Base-by-base conservation (phyloP, 306 rosid genomes). In the Oxytropis ochrocephala region DNA sequence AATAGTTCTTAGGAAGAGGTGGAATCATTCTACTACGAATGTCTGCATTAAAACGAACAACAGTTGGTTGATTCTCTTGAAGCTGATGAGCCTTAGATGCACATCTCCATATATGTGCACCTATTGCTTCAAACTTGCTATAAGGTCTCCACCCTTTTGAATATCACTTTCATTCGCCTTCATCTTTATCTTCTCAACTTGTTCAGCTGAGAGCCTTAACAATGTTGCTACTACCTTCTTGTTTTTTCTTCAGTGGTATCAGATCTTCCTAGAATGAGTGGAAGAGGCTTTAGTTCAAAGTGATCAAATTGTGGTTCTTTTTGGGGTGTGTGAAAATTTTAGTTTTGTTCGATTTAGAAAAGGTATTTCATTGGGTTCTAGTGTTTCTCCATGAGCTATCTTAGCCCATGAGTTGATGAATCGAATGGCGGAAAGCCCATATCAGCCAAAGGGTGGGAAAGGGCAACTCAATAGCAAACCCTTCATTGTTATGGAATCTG, bases 401-500 rank as follows among this genome's bases (percentile, higher is more conserved):
- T 60, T 76, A 0, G 71, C 80, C 76, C 80, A 76, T 8, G 42
- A 50, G 58, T 42, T 69, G 7, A 76, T n/a, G 16, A 76, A 69
- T 0, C 1, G 11, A 13, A 5, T 0, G 6, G 3, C 2, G 3
- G 12, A 29, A 3, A 1, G 0, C 0, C 77, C 82, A 50, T 78
- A n/a, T n/a, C 78, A 3, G 4, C 1, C 29, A 78, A 2, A 19
- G 11, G 4, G 11, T 78, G 78, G 2, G 24, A 66, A 0, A 41
- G 1, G 58, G n/a, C n/a, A n/a, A n/a, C n/a, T n/a, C n/a, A n/a
- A n/a, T n/a, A n/a, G n/a, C n/a, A n/a, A n/a, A n/a, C n/a, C n/a
- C n/a, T n/a, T n/a, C n/a, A n/a, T n/a, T n/a, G n/a, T n/a, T n/a
- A n/a, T n/a, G n/a, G n/a, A n/a, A n/a, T n/a, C n/a, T n/a, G n/a